These are phyloP conservation scores for Beauveria varroae DNA, from an alignment of 2,329 filamentous ascomycete genomes.

Conservation along the genomic window DNA sequence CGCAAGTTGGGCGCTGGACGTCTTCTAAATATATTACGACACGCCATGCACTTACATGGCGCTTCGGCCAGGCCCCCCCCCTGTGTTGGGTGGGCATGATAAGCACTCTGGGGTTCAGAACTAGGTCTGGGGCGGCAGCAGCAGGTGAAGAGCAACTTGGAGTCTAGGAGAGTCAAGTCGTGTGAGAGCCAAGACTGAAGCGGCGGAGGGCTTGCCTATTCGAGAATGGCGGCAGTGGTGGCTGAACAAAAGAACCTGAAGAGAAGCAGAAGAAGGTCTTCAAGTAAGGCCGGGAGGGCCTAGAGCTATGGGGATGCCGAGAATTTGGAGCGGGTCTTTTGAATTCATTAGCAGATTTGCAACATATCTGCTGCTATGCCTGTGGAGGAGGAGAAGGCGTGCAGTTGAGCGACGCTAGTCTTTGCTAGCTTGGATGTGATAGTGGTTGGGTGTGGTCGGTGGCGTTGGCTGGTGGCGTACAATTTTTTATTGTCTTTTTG, in stretches of 20 bases:
- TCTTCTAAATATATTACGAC: neutral
- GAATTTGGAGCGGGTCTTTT: neutral
- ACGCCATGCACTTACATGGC: neutral
- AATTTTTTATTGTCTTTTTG: neutral
- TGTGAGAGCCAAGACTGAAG: constrained; percentile 15
- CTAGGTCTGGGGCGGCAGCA: neutral
- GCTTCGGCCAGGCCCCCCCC: neutral
- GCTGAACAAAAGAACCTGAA: constrained; percentile 16
- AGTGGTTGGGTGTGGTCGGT: neutral
- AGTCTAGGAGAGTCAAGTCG: neutral
- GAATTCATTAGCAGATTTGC: neutral
- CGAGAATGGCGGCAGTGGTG: constrained; percentile 13
- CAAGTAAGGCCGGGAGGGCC: neutral
- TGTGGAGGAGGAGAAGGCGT: constrained; percentile 6
- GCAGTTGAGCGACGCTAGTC: neutral
- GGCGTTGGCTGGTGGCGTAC: neutral
- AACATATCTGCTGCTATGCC: neutral
- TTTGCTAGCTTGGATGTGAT: neutral
- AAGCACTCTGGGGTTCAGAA: neutral
- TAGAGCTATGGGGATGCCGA: constrained; percentile 1
- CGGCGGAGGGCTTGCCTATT: constrained; percentile 18
- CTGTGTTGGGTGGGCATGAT: neutral
- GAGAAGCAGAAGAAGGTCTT: neutral
- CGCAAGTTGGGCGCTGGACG: neutral
- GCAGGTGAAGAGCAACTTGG: neutral